Base-by-base conservation (phyloP, 176 grass and related monocot genomes). In the Cenchrus americanus region DNA sequence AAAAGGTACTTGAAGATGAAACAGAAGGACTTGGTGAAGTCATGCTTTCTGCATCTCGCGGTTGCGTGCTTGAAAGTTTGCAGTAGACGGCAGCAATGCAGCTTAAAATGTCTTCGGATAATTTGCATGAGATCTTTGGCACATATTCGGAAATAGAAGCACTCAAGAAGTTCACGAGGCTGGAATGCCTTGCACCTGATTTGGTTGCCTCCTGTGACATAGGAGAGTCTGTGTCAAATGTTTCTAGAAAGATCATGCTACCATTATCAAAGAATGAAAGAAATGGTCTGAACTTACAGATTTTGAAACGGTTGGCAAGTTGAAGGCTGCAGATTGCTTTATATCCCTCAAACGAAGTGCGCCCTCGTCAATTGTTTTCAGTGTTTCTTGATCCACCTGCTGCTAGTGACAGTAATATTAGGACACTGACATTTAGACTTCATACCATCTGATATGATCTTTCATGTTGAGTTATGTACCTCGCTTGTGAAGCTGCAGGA, bases 101-200 rank as follows among this genome's bases (percentile, higher is more conserved):
- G 55, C 85, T 53, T 34, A 98, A 68, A 61, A 98, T 95, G 74
- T 98, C 96, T 78, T 98, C 96, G 8, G 96, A 98, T 46, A 98
- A 69, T 75, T 89, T 92, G 92, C 92, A 90, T 70, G 93, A 86
- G 19, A 94, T 92, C 80, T 95, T 94, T 6, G 89, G 76, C 62
- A 93, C 77, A 26, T 93, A 88, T 14, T 93, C 89, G 8, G 87
- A 86, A 23, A 91, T 87, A 81, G 88, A 86, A 74, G 75, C 88
- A 27, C 82, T 92, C 49, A 98, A 73, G 84, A 95, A 93, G 78
- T 95, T 94, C 21, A 92, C 96, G 14, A 98, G 88, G 69, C 91
- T 98, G 27, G 86, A 85, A 80, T 87, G 82, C 79, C 80, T 86
- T 21, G 87, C 89, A 40, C 7, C 48, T 59, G 86, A 64, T 83